Conservation (phyloP, 2,329 filamentous ascomycete genomes). For the Colletotrichum brevisporum region DNA sequence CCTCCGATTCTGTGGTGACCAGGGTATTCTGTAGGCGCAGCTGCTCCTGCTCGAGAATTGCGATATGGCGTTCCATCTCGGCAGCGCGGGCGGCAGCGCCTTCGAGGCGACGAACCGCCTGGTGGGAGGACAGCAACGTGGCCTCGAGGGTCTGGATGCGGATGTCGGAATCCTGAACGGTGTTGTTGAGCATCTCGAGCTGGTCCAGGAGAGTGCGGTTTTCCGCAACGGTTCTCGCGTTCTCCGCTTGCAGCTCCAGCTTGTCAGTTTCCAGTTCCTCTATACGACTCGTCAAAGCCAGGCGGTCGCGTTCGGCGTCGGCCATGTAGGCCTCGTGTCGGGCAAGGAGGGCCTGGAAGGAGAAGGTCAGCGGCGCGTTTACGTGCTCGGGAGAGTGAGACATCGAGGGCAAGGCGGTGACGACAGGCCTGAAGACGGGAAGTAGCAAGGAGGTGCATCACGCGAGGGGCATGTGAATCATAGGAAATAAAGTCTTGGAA, state of each 20-base stretch:
- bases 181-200: constrained; percentile 85
- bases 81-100: constrained; percentile 80
- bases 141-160: constrained; percentile 84
- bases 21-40: constrained; percentile 78
- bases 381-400: constrained; percentile 40
- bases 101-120: constrained; percentile 82
- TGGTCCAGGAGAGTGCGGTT: constrained; percentile 87
- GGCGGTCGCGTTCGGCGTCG: constrained; percentile 89
- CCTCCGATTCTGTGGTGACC: constrained; percentile 78
- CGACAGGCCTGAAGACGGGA: constrained; percentile 43
- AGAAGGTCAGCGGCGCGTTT: constrained; percentile 75
- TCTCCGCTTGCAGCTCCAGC: constrained; percentile 79
- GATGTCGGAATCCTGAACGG: constrained; percentile 83
- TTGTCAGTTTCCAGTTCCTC: constrained; percentile 83
- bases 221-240: constrained; percentile 84
- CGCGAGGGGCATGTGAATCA: constrained; percentile 20
- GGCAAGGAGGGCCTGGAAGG: constrained; percentile 86
- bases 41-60: constrained; percentile 86
- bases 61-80: constrained; percentile 84
- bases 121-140: constrained; percentile 82
- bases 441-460: constrained; percentile 40
- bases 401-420: constrained; percentile 40
- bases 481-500: constrained; percentile 38
- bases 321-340: constrained; percentile 96
- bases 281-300: constrained; percentile 79